phyloP scores from a whole-genome alignment of 805 yeast genomes.

The Wickerhamomyces chambardii region DNA sequence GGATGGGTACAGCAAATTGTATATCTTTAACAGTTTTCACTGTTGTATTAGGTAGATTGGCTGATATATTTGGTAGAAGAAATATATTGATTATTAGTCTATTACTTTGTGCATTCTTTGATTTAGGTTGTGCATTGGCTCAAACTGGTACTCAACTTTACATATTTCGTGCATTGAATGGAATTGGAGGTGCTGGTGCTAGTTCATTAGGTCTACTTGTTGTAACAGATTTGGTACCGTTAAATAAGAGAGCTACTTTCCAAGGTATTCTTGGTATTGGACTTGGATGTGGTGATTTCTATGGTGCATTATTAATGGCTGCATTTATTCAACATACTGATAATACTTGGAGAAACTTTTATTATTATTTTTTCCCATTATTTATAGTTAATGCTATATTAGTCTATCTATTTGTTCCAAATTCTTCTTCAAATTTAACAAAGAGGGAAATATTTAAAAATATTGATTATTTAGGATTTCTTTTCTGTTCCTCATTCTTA shows the following conservation, averaged over 20 bases:
- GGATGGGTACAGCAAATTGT: constrained; percentile 52
- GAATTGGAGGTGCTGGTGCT: constrained; percentile 46
- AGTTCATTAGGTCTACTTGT: constrained; percentile 40
- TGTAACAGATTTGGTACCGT: constrained; percentile 41
- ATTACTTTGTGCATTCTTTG: constrained; percentile 28
- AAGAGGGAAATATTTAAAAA: constrained; percentile 29
- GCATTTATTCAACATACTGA: constrained; percentile 30
- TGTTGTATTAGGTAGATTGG: constrained; percentile 41
- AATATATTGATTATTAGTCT: constrained; percentile 28
- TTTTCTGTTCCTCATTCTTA: constrained; percentile 33
- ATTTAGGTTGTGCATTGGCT: constrained; percentile 39
- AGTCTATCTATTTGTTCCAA: constrained; percentile 22
- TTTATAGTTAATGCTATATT: constrained; percentile 13
- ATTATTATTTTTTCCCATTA: constrained; percentile 35
- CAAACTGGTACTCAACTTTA: constrained; percentile 35
- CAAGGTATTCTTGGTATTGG: constrained; percentile 45
- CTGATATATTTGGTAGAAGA: constrained; percentile 49
- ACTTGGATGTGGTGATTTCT: constrained; percentile 40
- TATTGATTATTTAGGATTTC: constrained; percentile 43
- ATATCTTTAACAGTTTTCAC: constrained; percentile 45
- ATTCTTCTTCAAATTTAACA: constrained; percentile 19
- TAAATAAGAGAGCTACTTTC: constrained; percentile 42
- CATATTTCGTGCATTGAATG: constrained; percentile 42
- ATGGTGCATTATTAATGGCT: constrained; percentile 51
- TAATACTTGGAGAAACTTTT: constrained; percentile 42